Evolutionary conservation across 1,284 basidiomycete species (phyloP), one percentile per base, ranked within the genome.

Genomic region (Rhodotorula sp.): DNA sequence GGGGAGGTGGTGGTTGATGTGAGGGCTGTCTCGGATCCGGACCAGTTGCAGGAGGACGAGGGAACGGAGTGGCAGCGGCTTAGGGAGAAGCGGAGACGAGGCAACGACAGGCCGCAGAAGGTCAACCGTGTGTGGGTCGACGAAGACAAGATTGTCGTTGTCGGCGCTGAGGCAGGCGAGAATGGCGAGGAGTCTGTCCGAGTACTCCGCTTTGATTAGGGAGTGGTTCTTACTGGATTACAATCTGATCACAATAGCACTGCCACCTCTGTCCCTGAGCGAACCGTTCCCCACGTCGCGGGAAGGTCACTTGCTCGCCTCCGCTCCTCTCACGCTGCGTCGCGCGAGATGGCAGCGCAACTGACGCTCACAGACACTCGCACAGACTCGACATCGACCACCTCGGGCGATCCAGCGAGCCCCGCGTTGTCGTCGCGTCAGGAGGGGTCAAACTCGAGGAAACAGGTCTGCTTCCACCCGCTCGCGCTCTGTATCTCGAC

Each of bases 81-180:
- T 4, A 46, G 26, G 44, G 20, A 30, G 18, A 30, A 46, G 24
- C 9, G 11, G 44, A 8, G 18, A 44, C 30, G 37, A 37, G 2
- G 13, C 9, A 15, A 31, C 8, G 40, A 16, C 2, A 44, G 53
- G 26, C 64, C 64, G 0, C 59, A 62, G 40, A 52, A 57, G 28
- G 55, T 69, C 0, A n/a, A 31, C 22, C 44, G 61, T 10, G 65
- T 74, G 0, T 59, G 52, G 54, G 70, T 74, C 44, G 70, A 65
- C 28, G 55, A 70, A 55, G 67, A 69, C 47, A 68, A 70, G 62
- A 74, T 74, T 40, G 67, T 74, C 13, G 55, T 74, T 30, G 55
- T 69, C 47, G 68, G 59, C 11, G 48, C 59, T 20, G 63, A 31
- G 22, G 55, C 28, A 48, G 55, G 48, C 18, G 26, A 37, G 37